Conservation (phyloP, 2,329 filamentous ascomycete species). For the Botryotinia calthae region DNA sequence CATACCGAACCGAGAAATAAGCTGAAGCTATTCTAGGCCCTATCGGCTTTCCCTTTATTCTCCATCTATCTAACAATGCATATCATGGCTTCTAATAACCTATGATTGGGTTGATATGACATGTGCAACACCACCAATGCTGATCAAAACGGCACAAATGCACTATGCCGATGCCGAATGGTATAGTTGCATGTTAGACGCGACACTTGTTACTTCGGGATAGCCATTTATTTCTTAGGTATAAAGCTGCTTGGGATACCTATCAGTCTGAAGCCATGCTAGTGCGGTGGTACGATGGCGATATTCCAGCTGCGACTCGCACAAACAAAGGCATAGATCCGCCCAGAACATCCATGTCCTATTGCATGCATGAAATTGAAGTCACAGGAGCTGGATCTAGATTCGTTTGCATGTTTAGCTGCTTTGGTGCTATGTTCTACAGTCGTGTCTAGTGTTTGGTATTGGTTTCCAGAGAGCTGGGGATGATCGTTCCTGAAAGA, state of each 20-base stretch:
- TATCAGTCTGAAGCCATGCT: neutral
- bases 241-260: slow-evolving; percentile 8
- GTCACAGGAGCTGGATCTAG: slow-evolving; percentile 16
- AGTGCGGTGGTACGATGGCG: slow-evolving; percentile 5
- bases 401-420: slow-evolving; percentile 11
- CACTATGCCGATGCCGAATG: slow-evolving; percentile 2
- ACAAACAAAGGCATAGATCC: slow-evolving; percentile 17
- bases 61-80: slow-evolving; percentile 10
- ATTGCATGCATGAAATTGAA: slow-evolving; percentile 15
- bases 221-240: neutral
- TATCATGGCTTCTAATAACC: neutral
- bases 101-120: neutral
- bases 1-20: slow-evolving; percentile 1
- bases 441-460: neutral
- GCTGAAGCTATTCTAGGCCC: slow-evolving; percentile 3
- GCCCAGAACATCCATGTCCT: slow-evolving; percentile 10
- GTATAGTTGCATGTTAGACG: neutral
- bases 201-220: neutral
- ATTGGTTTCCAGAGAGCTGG: neutral
- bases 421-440: neutral
- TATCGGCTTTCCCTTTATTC: neutral
- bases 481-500: neutral
- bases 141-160: neutral
- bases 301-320: neutral
- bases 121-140: neutral